These are phyloP conservation scores for Platismatia glauca DNA, from an alignment of 495 filamentous ascomycete species.

Conservation along the genomic window DNA sequence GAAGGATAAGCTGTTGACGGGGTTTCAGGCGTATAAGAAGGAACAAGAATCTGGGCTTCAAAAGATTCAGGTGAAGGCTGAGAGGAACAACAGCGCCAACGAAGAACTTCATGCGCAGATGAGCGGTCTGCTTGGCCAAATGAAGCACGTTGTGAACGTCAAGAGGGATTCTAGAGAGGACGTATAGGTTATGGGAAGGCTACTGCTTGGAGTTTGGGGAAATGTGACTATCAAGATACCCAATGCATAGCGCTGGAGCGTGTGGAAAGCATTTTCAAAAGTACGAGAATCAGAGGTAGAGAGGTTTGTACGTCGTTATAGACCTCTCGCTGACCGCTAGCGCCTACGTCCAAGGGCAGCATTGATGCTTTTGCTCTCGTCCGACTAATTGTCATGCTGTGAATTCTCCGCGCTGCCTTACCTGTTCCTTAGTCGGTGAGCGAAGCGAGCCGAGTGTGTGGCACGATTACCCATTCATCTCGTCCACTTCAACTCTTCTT, in stretches of 20 bases:
- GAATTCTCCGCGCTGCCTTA: neutral
- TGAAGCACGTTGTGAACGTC: slow-evolving; percentile 61
- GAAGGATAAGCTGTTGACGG: slow-evolving; percentile 49
- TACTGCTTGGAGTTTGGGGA: slow-evolving; percentile 15
- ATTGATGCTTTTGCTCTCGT: neutral
- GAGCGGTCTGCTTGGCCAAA: slow-evolving; percentile 52
- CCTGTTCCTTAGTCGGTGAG: too few relatives aligned
- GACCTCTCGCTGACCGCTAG: neutral
- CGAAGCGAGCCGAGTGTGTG: too few relatives aligned
- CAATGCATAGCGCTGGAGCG: slow-evolving; percentile 5
- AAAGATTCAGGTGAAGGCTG: slow-evolving; percentile 47
- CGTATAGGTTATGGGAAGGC: slow-evolving; percentile 22
- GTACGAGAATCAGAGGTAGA: neutral
- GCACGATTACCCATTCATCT: neutral
- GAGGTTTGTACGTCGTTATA: neutral
- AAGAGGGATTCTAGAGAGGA: slow-evolving; percentile 47
- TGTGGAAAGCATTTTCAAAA: neutral
- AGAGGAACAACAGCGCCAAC: slow-evolving; percentile 45
- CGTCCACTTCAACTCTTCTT: neutral
- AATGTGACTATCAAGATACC: slow-evolving; percentile 6
- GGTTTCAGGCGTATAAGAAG: slow-evolving; percentile 55
- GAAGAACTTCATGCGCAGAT: slow-evolving; percentile 49
- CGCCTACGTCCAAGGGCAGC: neutral
- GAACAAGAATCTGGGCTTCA: slow-evolving; percentile 51
- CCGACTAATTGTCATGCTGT: neutral